Evolutionary conservation across 805 yeast species (phyloP).

Genomic region (Komagataella ulmi): DNA sequence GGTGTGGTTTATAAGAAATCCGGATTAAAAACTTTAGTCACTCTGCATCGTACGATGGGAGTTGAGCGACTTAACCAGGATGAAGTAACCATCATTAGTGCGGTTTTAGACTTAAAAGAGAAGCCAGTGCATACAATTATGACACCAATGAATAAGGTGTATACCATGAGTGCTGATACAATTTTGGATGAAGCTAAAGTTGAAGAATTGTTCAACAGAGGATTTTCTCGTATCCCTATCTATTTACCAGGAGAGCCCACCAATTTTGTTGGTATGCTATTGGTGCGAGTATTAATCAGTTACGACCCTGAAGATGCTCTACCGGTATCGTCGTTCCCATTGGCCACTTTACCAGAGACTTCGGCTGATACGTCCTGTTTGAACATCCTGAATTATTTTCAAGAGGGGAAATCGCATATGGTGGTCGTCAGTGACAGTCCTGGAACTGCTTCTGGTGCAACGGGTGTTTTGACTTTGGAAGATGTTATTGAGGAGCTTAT

Average conservation of each 20-base stretch:
- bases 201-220: conserved; percentile 84
- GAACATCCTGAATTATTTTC: conserved; percentile 89
- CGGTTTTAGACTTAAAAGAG: conserved; percentile 88
- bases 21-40: conserved; percentile 87
- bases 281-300: conserved; percentile 83
- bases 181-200: conserved; percentile 75
- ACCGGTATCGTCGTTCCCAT: conserved; percentile 86
- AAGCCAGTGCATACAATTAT: conserved; percentile 76
- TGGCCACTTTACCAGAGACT: conserved; percentile 94
- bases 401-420: conserved; percentile 97
- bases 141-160: conserved; percentile 90
- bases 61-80: conserved; percentile 87
- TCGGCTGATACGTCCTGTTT: conserved; percentile 84
- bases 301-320: conserved; percentile 94
- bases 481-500: conserved; percentile 97
- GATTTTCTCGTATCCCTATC: conserved; percentile 90
- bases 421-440: conserved; percentile 81
- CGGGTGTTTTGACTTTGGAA: conserved; percentile 87
- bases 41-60: conserved; percentile 89
- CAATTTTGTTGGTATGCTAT: conserved; percentile 89
- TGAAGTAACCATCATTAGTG: conserved; percentile 90
- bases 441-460: conserved; percentile 67
- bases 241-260: conserved; percentile 80
- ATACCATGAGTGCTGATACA: conserved; percentile 74
- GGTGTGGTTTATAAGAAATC: conserved; percentile 89